phyloP scores from a whole-genome alignment of 805 yeast species.

The Zygotorulaspora sp. region DNA sequence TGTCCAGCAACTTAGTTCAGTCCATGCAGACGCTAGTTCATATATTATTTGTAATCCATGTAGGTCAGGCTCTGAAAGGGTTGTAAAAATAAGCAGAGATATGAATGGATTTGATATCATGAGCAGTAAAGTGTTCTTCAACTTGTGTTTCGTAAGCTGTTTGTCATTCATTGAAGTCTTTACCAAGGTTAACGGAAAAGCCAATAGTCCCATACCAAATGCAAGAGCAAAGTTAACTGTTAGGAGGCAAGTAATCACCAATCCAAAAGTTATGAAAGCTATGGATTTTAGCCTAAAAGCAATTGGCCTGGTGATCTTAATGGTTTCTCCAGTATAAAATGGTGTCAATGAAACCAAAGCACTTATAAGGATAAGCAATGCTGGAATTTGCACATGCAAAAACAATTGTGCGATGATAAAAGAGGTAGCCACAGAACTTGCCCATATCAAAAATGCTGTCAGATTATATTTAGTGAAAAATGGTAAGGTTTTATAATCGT shows the following conservation, averaged over 20 bases:
- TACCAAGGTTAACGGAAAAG: conserved; percentile 70
- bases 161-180: conserved; percentile 6
- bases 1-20: conserved; percentile 73
- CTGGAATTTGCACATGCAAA: conserved; percentile 15
- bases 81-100: conserved; percentile 33
- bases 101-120: conserved; percentile 51
- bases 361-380: conserved; percentile 17
- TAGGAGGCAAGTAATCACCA: conserved; percentile 65
- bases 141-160: conserved; percentile 1
- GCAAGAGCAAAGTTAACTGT: conserved; percentile 85
- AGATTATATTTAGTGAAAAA: conserved; percentile 20
- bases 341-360: conserved; percentile 21
- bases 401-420: conserved; percentile 23
- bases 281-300: conserved; percentile 37
- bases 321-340: conserved; percentile 14
- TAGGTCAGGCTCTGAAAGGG: conserved; percentile 33
- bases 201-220: conserved; percentile 59
- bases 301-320: conserved; percentile 23
- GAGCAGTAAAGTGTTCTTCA: conserved; percentile 37
- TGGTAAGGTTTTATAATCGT: conserved; percentile 15
- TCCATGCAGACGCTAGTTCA: conserved; percentile 60
- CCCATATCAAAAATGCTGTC: conserved; percentile 23
- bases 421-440: conserved; percentile 33
- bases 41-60: conserved; percentile 40
- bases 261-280: conserved; percentile 58